Base-by-base conservation (phyloP, 2,329 filamentous ascomycete genomes). In the Aspergillus aculeatus region DNA sequence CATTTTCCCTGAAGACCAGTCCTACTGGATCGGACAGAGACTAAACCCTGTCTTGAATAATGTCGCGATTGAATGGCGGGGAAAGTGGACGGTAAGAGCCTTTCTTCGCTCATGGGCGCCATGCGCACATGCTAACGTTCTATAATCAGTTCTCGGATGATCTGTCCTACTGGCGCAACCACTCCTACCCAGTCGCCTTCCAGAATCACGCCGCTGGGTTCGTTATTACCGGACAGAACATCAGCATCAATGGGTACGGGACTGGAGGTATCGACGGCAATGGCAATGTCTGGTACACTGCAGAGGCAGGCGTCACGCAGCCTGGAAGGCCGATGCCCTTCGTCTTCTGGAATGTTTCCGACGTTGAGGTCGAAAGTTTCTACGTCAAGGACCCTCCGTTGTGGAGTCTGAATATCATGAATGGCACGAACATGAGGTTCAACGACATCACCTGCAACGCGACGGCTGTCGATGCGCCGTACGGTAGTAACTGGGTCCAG, bases 401-500 rank as follows among this genome's bases (percentile, higher is more conserved):
- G 2, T 85, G 83, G 83, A 72, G 73, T 16, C 68, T 84, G 53
- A 85, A 85, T 65, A 82, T 85, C 60, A 85, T 85, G 81, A 85
- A 84, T 57, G 83, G 81, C 1, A 84, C 80, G 0, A 75, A 83
- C 54, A 80, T 85, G 69, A 71, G 69, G 53, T 81, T 85, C 60
- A 75, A 81, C 56, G 80, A 84, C 61, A 81, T 85, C 47, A 73
- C 77, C 38, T 72, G 71, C 62, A 84, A 85, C 67, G 80, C 80
- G 2, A 84, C 82, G 0, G 78, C 80, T 0, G 71, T 80, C 1
- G 69, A 80, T 54, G 82, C 81, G 4, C 82, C 82, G 0, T 79
- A 74, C n/a, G 82, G 82, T 2, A 68, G 65, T 5, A 85, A 84
- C 58, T 84, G 82, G 82, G 82, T 84, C 1, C 82, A 84, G 67